A percentile compares a stretch with the other conserved stretches of the same genome.
These are phyloP conservation scores for Dipteronia dyeriana DNA, from an alignment of 345 rosid genomes.

Conservation along the genomic window DNA sequence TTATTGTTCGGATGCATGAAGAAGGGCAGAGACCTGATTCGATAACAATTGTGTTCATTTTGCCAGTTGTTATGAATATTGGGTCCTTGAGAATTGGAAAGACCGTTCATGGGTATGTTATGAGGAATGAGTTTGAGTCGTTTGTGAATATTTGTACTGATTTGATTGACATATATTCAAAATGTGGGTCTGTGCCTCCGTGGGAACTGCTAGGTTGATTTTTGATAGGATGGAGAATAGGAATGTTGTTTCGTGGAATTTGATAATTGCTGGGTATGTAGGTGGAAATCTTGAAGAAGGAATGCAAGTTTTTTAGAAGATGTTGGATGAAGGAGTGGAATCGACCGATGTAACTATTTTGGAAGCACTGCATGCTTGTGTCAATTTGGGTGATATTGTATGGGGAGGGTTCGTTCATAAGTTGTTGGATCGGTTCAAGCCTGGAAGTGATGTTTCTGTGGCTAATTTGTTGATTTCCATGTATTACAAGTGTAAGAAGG, in stretches of 20 bases:
- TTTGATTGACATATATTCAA: constrained; percentile 77
- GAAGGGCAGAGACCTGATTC: constrained; percentile 66
- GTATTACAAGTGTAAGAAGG: too few relatives aligned
- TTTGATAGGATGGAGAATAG: constrained; percentile 56
- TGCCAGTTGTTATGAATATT: constrained; percentile 64
- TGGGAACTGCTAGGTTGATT: constrained; percentile 48
- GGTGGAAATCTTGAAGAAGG: constrained; percentile 65
- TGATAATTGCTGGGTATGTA: constrained; percentile 82
- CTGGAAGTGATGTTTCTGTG: too few relatives aligned
- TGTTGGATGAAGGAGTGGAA: constrained; percentile 66
- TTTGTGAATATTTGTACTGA: too few relatives aligned
- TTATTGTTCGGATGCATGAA: constrained; percentile 60
- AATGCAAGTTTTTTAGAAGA: constrained; percentile 47
- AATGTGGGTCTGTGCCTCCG: constrained; percentile 61
- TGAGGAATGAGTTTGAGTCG: too few relatives aligned
- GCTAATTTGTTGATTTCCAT: too few relatives aligned
- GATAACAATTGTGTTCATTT: constrained; percentile 65
- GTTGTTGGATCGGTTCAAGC: too few relatives aligned
- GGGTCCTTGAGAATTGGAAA: constrained; percentile 55
- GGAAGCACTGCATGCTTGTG: too few relatives aligned
- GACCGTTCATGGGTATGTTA: constrained; percentile 63
- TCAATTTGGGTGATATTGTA: too few relatives aligned
- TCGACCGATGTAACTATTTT: too few relatives aligned
- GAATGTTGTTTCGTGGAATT: constrained; percentile 83
- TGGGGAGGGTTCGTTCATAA: too few relatives aligned